phyloP scores from a whole-genome alignment of 2,329 filamentous ascomycete species.

The Fusarium globosum region DNA sequence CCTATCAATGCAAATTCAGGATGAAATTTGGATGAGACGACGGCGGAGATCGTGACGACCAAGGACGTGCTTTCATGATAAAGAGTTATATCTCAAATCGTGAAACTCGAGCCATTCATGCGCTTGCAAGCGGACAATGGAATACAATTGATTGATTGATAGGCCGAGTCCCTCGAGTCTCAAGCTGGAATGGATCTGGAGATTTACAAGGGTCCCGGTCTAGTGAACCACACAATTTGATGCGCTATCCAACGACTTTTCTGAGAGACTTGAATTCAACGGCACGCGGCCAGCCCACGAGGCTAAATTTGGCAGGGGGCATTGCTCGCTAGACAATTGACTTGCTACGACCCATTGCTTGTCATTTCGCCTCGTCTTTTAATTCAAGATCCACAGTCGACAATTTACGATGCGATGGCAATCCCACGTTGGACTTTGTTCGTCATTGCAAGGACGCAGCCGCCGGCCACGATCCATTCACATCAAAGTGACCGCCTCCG shows the following conservation, averaged over 20 bases:
- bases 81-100: constrained; percentile 20
- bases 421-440: constrained; percentile 27
- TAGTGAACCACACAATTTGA: constrained; percentile 37
- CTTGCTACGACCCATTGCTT: constrained; percentile 29
- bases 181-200: constrained; percentile 32
- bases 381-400: constrained; percentile 33
- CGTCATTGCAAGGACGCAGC: constrained; percentile 36
- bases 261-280: constrained; percentile 33
- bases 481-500: constrained; percentile 35
- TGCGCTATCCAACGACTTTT: constrained; percentile 41
- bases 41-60: constrained; percentile 11
- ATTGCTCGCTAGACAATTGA: constrained; percentile 37
- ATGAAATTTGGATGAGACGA: constrained; percentile 38
- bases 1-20: constrained; percentile 27
- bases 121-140: constrained; percentile 12
- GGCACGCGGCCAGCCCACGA: constrained; percentile 46
- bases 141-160: constrained; percentile 38
- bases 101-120: constrained; percentile 30
- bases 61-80: constrained; percentile 24
- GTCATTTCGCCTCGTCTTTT: constrained; percentile 24
- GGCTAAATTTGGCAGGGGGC: constrained; percentile 44
- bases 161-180: constrained; percentile 33
- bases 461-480: constrained; percentile 36
- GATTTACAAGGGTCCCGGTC: constrained; percentile 40
- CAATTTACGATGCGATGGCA: constrained; percentile 15